Conservation (phyloP, 139 green algal species). For the Picocystis salinarum region DNA sequence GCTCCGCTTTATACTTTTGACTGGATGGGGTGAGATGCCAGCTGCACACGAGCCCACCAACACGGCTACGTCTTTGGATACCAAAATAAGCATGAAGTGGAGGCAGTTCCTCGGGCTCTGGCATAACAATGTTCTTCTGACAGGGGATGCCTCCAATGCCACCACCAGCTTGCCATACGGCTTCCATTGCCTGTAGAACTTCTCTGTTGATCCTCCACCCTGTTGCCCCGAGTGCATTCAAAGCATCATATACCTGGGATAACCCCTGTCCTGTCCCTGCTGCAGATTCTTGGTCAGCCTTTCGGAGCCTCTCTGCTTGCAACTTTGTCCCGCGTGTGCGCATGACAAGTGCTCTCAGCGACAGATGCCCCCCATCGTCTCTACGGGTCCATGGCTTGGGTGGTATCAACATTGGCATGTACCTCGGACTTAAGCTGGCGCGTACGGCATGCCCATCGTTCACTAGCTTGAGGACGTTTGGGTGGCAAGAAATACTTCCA, state of each 20-base stretch:
- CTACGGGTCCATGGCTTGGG: slow-evolving; percentile 39
- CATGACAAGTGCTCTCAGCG: slow-evolving; percentile 18
- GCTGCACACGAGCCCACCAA: too few relatives aligned
- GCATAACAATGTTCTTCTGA: too few relatives aligned
- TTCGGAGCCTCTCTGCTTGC: slow-evolving; percentile 17
- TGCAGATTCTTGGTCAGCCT: slow-evolving; percentile 10
- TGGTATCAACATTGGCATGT: slow-evolving; percentile 54
- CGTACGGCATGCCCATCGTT: slow-evolving; percentile 19
- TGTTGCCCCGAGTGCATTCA: slow-evolving; percentile 53
- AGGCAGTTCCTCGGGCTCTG: slow-evolving; percentile 8
- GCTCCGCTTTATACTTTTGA: slow-evolving; percentile 1
- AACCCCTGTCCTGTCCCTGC: slow-evolving; percentile 8
- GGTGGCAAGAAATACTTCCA: slow-evolving; percentile 15
- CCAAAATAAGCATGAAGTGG: too few relatives aligned
- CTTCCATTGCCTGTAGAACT: slow-evolving; percentile 28
- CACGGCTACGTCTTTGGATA: too few relatives aligned
- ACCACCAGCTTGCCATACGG: slow-evolving; percentile 11
- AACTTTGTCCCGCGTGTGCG: slow-evolving; percentile 15
- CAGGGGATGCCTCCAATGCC: too few relatives aligned
- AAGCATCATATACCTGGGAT: slow-evolving; percentile 38
- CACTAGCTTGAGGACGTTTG: slow-evolving; percentile 14
- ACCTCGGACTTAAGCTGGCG: slow-evolving; percentile 19
- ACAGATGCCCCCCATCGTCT: slow-evolving; percentile 38
- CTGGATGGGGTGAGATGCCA: background rate
- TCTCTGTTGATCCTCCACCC: slow-evolving; percentile 42